Evolutionary conservation across 495 filamentous ascomycete genomes (phyloP), one percentile per base, ranked within the genome.

Genomic region (Letharia lupina): DNA sequence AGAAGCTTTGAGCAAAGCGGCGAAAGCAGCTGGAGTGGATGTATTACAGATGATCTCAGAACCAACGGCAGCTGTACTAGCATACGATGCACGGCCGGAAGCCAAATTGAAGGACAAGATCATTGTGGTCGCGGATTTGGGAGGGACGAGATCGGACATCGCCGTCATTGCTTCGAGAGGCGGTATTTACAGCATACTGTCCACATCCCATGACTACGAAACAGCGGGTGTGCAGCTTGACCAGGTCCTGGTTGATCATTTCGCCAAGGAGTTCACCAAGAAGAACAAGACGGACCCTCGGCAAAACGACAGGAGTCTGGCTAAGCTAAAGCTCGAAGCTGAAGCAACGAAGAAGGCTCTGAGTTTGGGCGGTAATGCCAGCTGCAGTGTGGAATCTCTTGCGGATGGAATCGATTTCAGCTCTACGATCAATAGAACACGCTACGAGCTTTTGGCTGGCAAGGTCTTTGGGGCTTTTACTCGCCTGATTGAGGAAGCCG

Each of bases 241-340:
- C 78, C 83, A 93, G 72, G 86, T 95, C 45, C 82, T 98, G 58
- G 89, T 96, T 70, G 93, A 98, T 75, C 87, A 96, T 81, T 97
- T 97, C 71, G 89, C 94, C 65, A 98, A 98, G 83, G 94, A 97
- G 76, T 98, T 98, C 79, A 81, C 93, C 69, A 97, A 98, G 84
- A 91, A 95, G 80, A 79, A 93, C 76, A 91, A 91, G 75, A 84
- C 82, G 59, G 94, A 98, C 74, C 94, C 95, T 35, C 83, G 94
- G 66, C 83, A 88, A 73, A 89, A 91, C 70, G 82, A 84, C 15
- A 87, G 88, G 69, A 87, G 88, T 70, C 78, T 96, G 59, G 93
- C 95, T 20, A 98, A 97, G 82, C 80, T 98, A 60, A 93, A 91
- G 80, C 81, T 93, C 11, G 95, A 97, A 81, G 83, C 89, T 70